Conservation (phyloP, 768 basidiomycete species). For the Termitomyces sp. region DNA sequence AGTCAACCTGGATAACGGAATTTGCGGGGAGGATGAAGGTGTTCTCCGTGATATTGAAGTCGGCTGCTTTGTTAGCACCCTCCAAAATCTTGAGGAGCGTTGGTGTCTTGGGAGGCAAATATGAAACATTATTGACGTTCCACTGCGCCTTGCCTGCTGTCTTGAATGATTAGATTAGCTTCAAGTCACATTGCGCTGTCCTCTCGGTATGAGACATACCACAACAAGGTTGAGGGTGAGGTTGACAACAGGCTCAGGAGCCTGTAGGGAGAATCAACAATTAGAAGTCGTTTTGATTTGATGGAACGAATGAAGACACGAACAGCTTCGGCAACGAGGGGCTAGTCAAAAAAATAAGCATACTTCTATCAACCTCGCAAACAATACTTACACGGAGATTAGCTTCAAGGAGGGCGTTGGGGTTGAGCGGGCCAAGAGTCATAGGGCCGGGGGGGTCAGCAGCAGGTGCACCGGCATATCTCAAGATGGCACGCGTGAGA, state of each 20-base stretch:
- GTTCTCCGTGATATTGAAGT: slow-evolving; percentile 31
- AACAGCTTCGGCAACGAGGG: slow-evolving; percentile 3
- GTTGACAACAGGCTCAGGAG: slow-evolving; percentile 22
- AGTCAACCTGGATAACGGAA: slow-evolving; percentile 34
- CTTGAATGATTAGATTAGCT: not conserved
- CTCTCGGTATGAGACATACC: slow-evolving; percentile 5
- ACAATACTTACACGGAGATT: slow-evolving; percentile 6
- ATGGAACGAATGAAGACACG: not conserved
- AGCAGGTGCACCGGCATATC: slow-evolving; percentile 29
- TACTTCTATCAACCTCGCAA: no score
- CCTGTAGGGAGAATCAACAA: slow-evolving; percentile 1
- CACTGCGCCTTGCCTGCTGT: slow-evolving; percentile 22
- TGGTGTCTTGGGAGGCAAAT: slow-evolving; percentile 24
- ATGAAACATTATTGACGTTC: slow-evolving; percentile 30
- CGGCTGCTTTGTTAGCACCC: slow-evolving; percentile 23
- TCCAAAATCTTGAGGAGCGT: slow-evolving; percentile 33
- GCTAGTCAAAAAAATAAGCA: not conserved
- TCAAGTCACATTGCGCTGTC: not conserved
- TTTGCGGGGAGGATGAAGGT: slow-evolving; percentile 37
- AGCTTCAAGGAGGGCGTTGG: slow-evolving; percentile 25
- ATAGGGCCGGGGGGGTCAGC: slow-evolving; percentile 25
- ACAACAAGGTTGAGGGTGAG: slow-evolving; percentile 23
- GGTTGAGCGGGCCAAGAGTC: slow-evolving; percentile 16
- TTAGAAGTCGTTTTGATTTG: not conserved
- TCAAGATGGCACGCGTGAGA: slow-evolving; percentile 30